Evolutionary conservation across 352 stramenopile species (phyloP), one percentile per base, ranked within the genome.

Genomic region (Phytophthora palmivora): DNA sequence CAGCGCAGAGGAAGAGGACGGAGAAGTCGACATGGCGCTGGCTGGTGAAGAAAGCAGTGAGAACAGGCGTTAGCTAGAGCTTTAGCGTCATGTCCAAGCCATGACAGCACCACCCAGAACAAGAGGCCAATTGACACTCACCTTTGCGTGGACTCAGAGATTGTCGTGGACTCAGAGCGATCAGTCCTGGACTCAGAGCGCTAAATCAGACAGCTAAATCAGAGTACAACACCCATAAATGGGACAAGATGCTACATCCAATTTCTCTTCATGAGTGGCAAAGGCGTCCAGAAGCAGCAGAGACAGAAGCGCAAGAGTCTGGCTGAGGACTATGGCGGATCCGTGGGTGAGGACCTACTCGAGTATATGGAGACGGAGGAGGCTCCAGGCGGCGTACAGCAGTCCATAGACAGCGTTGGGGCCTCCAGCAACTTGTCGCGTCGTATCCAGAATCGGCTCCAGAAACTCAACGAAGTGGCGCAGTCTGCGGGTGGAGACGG

Each of bases 311-410:
- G 84, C 72, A 91, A 89, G 74, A 85, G 79, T 44, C 78, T 93
- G 39, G 87, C 84, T 2, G 87, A 94, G 57, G 84, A 95, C 71
- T 95, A 95, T 65, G 84, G 78, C 67, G 87, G 87, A 0, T 82
- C 82, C 16, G 72, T 95, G 30, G 84, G 80, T 16, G 86, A 95
- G 37, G 86, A 95, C 2, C 72, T 93, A 16, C 75, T 92, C 5
- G 84, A 92, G 67, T 95, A 95, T 57, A 87, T 95, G 81, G 81
- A 91, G 43, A 78, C 78, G 26, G 82, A 95, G 12, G 74, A 76
- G 15, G 11, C 45, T 24, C 28, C 62, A 4, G 61, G 62, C 3
- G 62, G 57, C 14, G 68, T 76, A 28, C 68, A 72, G 16, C 68
- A 76, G 63, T 92, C 83, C 21, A 74, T 88, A 43, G 86, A 95